Percentiles rank a stretch among this genome's conserved stretches.
Conservation (phyloP, 495 filamentous ascomycete species). For the Stereocaulon alpinum region DNA sequence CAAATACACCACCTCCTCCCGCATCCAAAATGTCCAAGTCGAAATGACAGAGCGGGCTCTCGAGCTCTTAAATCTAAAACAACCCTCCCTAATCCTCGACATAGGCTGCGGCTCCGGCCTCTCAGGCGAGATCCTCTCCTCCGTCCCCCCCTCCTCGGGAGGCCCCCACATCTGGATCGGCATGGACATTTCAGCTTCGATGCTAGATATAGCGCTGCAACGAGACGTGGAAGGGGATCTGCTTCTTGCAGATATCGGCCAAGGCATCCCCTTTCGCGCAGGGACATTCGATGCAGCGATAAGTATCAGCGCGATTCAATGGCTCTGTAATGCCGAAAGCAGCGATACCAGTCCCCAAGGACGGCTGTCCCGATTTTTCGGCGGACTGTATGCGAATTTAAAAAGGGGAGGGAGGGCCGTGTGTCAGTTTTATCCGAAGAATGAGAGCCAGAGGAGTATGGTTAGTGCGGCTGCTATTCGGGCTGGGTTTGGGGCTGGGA, state of each 20-base stretch:
- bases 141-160: conserved; percentile 51
- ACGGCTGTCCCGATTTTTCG: conserved; percentile 75
- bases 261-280: conserved; percentile 87
- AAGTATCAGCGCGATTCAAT: conserved; percentile 89
- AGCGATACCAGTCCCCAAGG: conserved; percentile 69
- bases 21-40: conserved; percentile 89
- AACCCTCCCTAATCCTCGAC: conserved; percentile 82
- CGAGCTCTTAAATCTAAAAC: conserved; percentile 70
- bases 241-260: conserved; percentile 84
- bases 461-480: conserved; percentile 78
- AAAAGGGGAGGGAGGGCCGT: conserved; percentile 82
- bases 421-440: conserved; percentile 96
- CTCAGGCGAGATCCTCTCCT: conserved; percentile 82
- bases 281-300: conserved; percentile 93
- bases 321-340: conserved; percentile 92
- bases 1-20: conserved; percentile 95
- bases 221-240: conserved; percentile 88
- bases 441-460: conserved; percentile 84
- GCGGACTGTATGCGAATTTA: conserved; percentile 77
- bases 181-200: conserved; percentile 86
- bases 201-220: conserved; percentile 87
- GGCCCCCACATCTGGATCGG: conserved; percentile 90
- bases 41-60: conserved; percentile 90
- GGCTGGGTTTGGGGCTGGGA: conserved; percentile 89
- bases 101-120: conserved; percentile 92